These are phyloP conservation scores for Podaxis sp. DNA, from an alignment of 768 basidiomycete genomes.

Conservation along the genomic window DNA sequence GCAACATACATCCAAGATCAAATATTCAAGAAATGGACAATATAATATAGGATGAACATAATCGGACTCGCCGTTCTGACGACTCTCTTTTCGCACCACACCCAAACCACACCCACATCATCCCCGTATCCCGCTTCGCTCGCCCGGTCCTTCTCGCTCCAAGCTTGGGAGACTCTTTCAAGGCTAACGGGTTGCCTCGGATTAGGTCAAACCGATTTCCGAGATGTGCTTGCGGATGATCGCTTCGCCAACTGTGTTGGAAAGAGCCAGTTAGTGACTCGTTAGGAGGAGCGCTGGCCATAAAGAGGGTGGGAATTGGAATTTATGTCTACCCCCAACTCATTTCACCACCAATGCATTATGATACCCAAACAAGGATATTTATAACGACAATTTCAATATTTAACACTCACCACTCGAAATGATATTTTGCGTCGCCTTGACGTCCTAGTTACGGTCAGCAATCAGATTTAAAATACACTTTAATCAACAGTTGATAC, in stretches of 20 bases:
- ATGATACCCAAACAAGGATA: constrained; percentile 9
- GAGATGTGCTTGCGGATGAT: constrained; percentile 67
- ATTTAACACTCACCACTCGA: constrained; percentile 47
- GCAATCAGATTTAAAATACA: background rate
- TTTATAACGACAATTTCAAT: background rate
- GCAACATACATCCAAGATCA: background rate
- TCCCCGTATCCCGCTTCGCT: background rate
- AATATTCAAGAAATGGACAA: background rate
- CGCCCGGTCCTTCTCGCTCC: background rate
- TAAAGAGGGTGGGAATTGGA: background rate
- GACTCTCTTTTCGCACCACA: too few species aligned
- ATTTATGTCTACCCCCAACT: background rate
- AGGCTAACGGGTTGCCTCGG: background rate
- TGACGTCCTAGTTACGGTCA: constrained; percentile 51
- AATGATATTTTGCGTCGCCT: constrained; percentile 66
- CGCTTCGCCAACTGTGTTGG: constrained; percentile 55
- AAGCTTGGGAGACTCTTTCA: background rate
- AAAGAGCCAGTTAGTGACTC: background rate
- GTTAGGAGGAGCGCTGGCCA: background rate
- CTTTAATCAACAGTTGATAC: constrained; percentile 5
- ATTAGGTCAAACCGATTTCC: constrained; percentile 46
- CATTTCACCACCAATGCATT: background rate
- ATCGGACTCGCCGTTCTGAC: background rate
- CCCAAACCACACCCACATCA: background rate
- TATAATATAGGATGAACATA: background rate